Conservation (phyloP, 345 rosid genomes). For the Sapria himalayana region DNA sequence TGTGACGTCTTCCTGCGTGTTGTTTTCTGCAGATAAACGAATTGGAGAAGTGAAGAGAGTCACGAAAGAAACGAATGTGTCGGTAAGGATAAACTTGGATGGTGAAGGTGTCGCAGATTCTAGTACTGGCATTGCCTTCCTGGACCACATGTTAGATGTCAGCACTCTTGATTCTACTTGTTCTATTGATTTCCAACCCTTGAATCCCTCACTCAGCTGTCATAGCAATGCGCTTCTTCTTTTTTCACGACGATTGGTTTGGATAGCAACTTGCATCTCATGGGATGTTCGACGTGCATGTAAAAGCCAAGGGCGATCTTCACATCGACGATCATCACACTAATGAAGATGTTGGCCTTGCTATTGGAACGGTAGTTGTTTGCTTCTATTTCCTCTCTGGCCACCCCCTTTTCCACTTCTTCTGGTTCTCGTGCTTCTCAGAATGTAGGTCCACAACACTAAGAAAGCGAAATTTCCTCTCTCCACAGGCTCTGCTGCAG, state of each 20-base stretch:
- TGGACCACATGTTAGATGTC: conserved; percentile 88
- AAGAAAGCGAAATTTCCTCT: conserved; percentile 2
- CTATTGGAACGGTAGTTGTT: conserved; percentile 55
- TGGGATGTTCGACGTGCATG: conserved; percentile 75
- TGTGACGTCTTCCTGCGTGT: no score
- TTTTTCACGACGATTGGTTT: not conserved
- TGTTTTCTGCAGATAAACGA: no score
- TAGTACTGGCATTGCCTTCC: conserved; percentile 53
- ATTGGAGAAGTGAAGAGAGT: conserved; percentile 69
- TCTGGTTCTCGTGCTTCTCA: no score
- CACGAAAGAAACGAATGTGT: conserved; percentile 71
- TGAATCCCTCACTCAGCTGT: no score
- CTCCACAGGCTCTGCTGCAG: conserved; percentile 47
- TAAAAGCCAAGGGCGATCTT: conserved; percentile 70
- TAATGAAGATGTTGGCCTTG: conserved; percentile 82
- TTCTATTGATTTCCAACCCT: not conserved
- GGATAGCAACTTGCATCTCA: conserved; percentile 87
- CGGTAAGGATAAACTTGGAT: conserved; percentile 54
- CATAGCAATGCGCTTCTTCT: no score
- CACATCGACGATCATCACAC: conserved; percentile 94
- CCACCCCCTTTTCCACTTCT: no score
- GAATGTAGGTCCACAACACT: no score
- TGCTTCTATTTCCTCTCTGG: no score
- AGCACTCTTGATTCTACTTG: conserved; percentile 1
- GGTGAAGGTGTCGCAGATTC: conserved; percentile 75